phyloP scores from a whole-genome alignment of 495 filamentous ascomycete genomes.

The Annulohypoxylon nitens region DNA sequence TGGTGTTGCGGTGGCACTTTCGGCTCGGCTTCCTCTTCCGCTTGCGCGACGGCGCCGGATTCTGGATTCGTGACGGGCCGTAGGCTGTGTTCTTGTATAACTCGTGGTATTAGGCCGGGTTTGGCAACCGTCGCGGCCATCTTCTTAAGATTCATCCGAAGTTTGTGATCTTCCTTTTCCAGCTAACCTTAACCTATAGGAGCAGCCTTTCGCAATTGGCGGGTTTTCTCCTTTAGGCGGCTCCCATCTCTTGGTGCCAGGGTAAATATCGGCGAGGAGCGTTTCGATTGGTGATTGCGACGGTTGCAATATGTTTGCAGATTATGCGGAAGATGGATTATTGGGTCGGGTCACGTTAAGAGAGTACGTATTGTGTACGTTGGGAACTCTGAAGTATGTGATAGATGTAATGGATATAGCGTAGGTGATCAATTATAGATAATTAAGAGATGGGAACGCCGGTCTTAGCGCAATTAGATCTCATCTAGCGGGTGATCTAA shows the following conservation, averaged over 20 bases:
- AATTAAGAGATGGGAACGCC: constrained; percentile 5
- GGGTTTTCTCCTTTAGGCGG: constrained; percentile 24
- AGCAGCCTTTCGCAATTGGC: constrained; percentile 34
- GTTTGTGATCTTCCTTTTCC: constrained; percentile 8
- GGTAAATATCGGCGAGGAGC: constrained; percentile 13
- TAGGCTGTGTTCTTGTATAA: constrained; percentile 43
- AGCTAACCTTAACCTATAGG: constrained; percentile 22
- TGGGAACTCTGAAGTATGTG: not conserved
- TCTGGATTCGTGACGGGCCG: constrained; percentile 25
- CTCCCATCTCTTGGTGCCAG: constrained; percentile 37
- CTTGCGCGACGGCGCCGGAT: constrained; percentile 25
- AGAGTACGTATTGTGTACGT: constrained; percentile 25
- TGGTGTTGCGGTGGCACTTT: constrained; percentile 52
- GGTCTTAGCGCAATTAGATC: constrained; percentile 1
- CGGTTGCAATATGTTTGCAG: not conserved
- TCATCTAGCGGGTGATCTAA: not conserved
- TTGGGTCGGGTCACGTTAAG: constrained; percentile 12
- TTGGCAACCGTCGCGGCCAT: constrained; percentile 52
- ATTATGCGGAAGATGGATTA: constrained; percentile 6
- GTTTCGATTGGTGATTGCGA: not conserved
- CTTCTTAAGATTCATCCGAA: constrained; percentile 47
- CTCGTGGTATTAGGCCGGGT: constrained; percentile 43
- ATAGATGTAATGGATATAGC: not conserved
- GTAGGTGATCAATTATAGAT: not conserved
- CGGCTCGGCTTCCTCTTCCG: constrained; percentile 39